phyloP scores from a whole-genome alignment of 2,329 filamentous ascomycete species.

The Podosphaera aphanis region DNA sequence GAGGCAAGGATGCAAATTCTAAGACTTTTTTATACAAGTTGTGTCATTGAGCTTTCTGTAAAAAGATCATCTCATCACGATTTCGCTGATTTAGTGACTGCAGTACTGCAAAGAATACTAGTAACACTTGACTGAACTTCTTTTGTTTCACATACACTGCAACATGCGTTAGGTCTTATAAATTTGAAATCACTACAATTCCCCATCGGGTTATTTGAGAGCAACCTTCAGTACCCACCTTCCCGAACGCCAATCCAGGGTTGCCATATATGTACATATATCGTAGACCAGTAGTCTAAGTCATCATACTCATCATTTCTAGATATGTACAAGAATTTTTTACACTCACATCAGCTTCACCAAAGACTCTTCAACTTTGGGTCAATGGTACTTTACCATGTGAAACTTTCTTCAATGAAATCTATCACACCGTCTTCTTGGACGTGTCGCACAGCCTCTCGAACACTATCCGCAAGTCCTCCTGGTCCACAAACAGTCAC shows the following conservation, averaged over 20 bases:
- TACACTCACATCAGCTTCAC: background rate
- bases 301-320: background rate
- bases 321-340: background rate
- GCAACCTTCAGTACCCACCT: background rate
- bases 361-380: background rate
- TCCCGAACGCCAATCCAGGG: background rate
- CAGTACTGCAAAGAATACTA: too few relatives aligned
- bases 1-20: too few relatives aligned
- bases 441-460: slow-evolving; percentile 39
- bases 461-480: slow-evolving; percentile 50
- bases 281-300: background rate
- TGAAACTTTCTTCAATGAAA: slow-evolving; percentile 59
- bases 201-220: background rate
- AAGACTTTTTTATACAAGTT: too few relatives aligned
- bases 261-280: background rate
- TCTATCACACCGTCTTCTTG: slow-evolving; percentile 42
- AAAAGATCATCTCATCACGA: too few relatives aligned
- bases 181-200: background rate
- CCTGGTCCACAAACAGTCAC: slow-evolving; percentile 64
- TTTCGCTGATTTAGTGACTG: too few relatives aligned
- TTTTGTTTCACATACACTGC: too few relatives aligned
- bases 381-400: slow-evolving; percentile 15
- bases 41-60: too few relatives aligned
- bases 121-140: too few relatives aligned
- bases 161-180: too few relatives aligned